Percentiles rank a stretch among this genome's conserved stretches.
phyloP scores from a whole-genome alignment of 2,329 filamentous ascomycete genomes.

The Xylaria sp. region DNA sequence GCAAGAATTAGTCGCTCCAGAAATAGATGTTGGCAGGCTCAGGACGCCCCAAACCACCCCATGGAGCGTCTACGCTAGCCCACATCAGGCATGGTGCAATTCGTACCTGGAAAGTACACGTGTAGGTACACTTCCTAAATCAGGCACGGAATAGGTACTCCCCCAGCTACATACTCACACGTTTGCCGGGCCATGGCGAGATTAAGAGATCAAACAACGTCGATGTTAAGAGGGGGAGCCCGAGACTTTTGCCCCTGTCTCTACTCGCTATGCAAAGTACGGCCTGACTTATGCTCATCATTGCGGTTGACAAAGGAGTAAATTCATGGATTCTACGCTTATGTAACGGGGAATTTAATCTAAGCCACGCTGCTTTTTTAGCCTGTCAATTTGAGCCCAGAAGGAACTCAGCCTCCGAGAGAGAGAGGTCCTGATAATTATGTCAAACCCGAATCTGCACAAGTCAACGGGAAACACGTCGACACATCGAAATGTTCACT shows the following conservation, averaged over 20 bases:
- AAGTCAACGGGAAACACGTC: too few species aligned
- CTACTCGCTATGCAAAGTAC: background rate
- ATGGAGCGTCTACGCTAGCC: background rate
- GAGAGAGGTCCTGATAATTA: too few species aligned
- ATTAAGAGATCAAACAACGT: background rate
- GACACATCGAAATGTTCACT: too few species aligned
- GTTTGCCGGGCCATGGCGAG: background rate
- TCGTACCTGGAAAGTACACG: background rate
- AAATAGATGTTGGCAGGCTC: background rate
- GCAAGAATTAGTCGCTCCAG: background rate
- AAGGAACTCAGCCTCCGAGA: too few species aligned
- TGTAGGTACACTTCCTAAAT: background rate
- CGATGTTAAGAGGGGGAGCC: background rate
- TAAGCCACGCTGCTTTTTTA: too few species aligned
- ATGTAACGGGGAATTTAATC: too few species aligned
- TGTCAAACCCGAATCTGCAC: too few species aligned
- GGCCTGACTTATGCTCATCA: too few species aligned
- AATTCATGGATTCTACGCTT: too few species aligned
- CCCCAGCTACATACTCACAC: background rate
- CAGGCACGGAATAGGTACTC: background rate
- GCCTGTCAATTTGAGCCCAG: too few species aligned
- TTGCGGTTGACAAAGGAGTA: too few species aligned
- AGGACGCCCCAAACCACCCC: background rate
- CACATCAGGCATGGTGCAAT: background rate
- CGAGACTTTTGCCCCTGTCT: background rate